Evolutionary conservation across 2,329 filamentous ascomycete species (phyloP), one percentile per base, ranked within the genome.

Genomic region (Sporothrix pallida): DNA sequence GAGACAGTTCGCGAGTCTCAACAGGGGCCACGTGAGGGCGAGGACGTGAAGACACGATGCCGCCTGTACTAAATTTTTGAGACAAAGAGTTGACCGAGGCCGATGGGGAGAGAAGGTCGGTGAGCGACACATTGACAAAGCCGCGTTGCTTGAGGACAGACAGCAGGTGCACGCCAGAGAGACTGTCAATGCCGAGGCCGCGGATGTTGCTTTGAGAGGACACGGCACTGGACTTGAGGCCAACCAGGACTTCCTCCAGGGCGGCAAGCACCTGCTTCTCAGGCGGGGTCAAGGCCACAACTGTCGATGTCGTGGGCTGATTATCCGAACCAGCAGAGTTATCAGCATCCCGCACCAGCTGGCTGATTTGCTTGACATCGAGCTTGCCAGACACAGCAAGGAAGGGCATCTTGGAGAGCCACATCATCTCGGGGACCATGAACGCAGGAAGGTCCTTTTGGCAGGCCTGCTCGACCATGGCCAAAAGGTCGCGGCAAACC

Each of bases 181-280:
- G 75, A 62, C 77, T 78, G 75, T 78, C 76, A 37, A 78, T 72
- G 50, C 77, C 77, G 20, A 78, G 72, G 37, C 54, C 42, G 17
- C 69, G 74, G 37, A 75, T 31, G 58, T 13, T 65, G 56, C 46
- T 72, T 0, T 68, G 42, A 0, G 74, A 7, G 3, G 60, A 42
- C 1, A 44, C 50, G 5, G 17, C 7, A 13, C 20, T 31, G 54
- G 2, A 20, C 1, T 46, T 15, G 1, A 46, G 6, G 7, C 20
- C 2, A 42, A 67, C 73, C 17, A 74, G 37, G 0, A 72, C 73
- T 56, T 74, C 70, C 2, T 5, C 15, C 2, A 69, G 67, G 2
- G 67, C 67, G 9, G 17, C 31, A 10, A n/a, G 9, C 3, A 69
- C 67, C 10, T 52, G 26, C 17, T 23, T 69, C 17, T 69, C 67